Evolutionary conservation across 1,139 yeast species (phyloP).

Genomic region (Kurtzmaniella quercitrusa): DNA sequence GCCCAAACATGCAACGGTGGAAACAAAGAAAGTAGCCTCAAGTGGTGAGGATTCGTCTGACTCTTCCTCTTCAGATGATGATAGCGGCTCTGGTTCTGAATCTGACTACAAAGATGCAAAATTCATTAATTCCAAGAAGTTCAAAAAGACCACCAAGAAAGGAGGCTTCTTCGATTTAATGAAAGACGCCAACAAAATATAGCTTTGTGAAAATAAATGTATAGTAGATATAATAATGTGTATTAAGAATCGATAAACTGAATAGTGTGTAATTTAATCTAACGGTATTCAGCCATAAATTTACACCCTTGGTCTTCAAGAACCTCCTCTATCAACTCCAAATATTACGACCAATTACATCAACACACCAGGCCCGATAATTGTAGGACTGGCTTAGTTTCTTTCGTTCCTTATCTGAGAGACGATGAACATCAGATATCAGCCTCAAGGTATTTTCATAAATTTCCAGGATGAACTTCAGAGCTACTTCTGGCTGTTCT

Average conservation of each 20-base stretch:
- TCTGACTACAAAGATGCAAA: conserved; percentile 3
- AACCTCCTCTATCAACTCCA: conserved; percentile 5
- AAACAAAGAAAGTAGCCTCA: background rate
- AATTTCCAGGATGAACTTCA: conserved; percentile 29
- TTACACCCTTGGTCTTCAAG: no score
- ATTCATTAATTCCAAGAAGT: conserved; percentile 16
- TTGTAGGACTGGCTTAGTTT: conserved; percentile 13
- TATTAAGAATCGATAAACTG: background rate
- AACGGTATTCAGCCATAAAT: no score
- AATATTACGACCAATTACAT: conserved; percentile 20
- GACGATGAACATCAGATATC: conserved; percentile 15
- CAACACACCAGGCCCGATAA: conserved; percentile 24
- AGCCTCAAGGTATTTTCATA: conserved; percentile 28
- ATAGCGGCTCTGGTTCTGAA: conserved; percentile 3
- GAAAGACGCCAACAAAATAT: conserved; percentile 38
- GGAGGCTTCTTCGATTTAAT: conserved; percentile 53
- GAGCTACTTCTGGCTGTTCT: conserved; percentile 38
- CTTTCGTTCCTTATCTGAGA: conserved; percentile 3
- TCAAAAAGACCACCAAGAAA: conserved; percentile 26
- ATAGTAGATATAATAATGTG: background rate
- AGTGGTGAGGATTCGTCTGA: conserved; percentile 1
- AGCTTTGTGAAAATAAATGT: background rate
- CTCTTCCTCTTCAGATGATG: conserved; percentile 1
- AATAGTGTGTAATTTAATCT: background rate
- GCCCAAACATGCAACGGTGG: background rate